phyloP scores from a whole-genome alignment of 148 eudicot species.

The Rhododendron griersonianum region DNA sequence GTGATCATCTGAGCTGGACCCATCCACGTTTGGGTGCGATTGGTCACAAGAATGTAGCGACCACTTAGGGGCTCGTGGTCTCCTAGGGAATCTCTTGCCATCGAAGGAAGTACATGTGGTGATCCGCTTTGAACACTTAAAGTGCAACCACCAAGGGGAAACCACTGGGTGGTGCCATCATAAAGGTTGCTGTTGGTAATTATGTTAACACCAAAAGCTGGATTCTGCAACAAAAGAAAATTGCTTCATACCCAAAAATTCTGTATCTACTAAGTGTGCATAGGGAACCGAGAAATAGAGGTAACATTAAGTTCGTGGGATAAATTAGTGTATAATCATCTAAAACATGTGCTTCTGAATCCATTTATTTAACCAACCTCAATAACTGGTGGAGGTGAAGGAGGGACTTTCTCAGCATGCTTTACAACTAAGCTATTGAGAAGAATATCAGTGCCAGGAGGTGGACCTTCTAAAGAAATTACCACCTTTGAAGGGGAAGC shows the following conservation, averaged over 20 bases:
- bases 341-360: neutral
- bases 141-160: slow-evolving; percentile 82
- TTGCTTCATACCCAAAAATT: neutral
- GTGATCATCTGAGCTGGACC: slow-evolving; percentile 97
- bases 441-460: slow-evolving; percentile 87
- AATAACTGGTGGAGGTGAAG: slow-evolving; percentile 69
- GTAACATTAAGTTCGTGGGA: neutral
- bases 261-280: neutral
- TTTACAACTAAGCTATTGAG: slow-evolving; percentile 62
- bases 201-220: slow-evolving; percentile 68
- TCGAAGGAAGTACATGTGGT: slow-evolving; percentile 82
- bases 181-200: slow-evolving; percentile 63
- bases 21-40: slow-evolving; percentile 94
- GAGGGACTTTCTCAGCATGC: slow-evolving; percentile 78
- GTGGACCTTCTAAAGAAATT: slow-evolving; percentile 86
- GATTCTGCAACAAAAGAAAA: slow-evolving; percentile 31
- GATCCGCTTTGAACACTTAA: slow-evolving; percentile 61
- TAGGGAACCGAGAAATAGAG: neutral
- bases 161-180: slow-evolving; percentile 80
- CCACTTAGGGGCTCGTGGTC: slow-evolving; percentile 62
- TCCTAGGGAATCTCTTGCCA: slow-evolving; percentile 70
- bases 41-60: slow-evolving; percentile 62
- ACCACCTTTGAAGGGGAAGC: slow-evolving; percentile 64
- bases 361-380: slow-evolving; percentile 44
- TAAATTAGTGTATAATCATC: neutral